These are phyloP conservation scores for Plasmodiophora brassicae DNA, from an alignment of 208 protist species.

Conservation along the genomic window DNA sequence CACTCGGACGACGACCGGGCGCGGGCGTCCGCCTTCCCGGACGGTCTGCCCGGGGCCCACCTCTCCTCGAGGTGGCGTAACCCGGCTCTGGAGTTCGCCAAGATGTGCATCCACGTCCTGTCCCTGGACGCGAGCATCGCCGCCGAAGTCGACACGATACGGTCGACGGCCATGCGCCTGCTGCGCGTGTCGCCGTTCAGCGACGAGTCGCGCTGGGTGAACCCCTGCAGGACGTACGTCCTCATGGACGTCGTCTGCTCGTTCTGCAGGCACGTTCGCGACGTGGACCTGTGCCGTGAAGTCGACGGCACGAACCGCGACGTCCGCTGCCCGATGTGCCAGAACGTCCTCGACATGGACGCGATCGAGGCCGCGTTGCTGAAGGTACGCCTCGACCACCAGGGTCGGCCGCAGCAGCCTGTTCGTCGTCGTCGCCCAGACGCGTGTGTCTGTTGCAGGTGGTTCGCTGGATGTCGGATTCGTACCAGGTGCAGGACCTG, in stretches of 20 bases:
- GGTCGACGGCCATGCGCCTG: conserved; percentile 12
- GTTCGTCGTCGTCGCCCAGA: too few species aligned
- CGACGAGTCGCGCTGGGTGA: conserved; percentile 2
- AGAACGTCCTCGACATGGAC: background rate
- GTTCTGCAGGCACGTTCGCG: conserved; percentile 37
- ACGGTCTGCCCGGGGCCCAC: background rate
- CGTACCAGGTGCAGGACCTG: conserved; percentile 37
- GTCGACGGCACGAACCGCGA: background rate
- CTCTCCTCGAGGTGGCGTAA: background rate
- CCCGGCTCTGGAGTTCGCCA: conserved; percentile 1
- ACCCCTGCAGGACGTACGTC: conserved; percentile 45
- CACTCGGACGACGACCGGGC: background rate
- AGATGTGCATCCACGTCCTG: conserved; percentile 8
- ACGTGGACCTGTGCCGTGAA: conserved; percentile 46
- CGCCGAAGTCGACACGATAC: background rate
- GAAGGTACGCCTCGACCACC: background rate
- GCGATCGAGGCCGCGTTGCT: conserved; percentile 22
- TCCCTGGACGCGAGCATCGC: background rate
- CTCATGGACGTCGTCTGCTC: conserved; percentile 45
- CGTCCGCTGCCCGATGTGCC: conserved; percentile 30
- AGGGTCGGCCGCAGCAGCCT: too few species aligned
- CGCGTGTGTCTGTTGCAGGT: too few species aligned
- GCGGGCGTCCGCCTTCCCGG: background rate
- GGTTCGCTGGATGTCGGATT: background rate
- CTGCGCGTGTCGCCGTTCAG: conserved; percentile 34